Evolutionary conservation across 2,329 filamentous ascomycete genomes (phyloP).

Genomic region (Neofusicoccum ribis): DNA sequence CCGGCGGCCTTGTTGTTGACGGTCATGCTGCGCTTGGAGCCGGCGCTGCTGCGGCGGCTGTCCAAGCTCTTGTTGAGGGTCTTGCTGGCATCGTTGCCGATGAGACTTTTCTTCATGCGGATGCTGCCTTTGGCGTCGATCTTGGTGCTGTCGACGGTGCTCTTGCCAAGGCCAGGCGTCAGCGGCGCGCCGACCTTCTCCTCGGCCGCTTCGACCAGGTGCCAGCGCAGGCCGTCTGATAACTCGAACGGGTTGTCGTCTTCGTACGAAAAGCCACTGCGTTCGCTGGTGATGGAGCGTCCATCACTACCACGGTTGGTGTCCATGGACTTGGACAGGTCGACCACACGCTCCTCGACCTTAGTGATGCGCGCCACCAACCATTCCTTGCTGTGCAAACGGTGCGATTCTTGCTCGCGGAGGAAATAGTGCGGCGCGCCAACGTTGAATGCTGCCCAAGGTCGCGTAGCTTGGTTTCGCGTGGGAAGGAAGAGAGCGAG

Average conservation of each 20-base stretch:
- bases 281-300: conserved; percentile 51
- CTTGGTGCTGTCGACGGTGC: conserved; percentile 82
- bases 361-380: conserved; percentile 91
- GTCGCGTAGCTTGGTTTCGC: conserved; percentile 87
- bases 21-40: conserved; percentile 71
- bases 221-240: conserved; percentile 93
- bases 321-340: conserved; percentile 78
- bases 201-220: conserved; percentile 88
- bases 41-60: conserved; percentile 84
- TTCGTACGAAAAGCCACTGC: conserved; percentile 57
- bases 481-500: conserved; percentile 92
- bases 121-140: conserved; percentile 79
- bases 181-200: conserved; percentile 86
- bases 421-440: conserved; percentile 97
- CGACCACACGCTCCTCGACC: conserved; percentile 89
- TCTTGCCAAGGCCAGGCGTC: conserved; percentile 90
- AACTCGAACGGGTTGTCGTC: conserved; percentile 97
- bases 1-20: conserved; percentile 28
- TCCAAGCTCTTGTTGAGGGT: conserved; percentile 79
- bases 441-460: conserved; percentile 98
- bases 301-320: conserved; percentile 46
- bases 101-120: conserved; percentile 45
- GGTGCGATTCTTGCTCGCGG: conserved; percentile 86
- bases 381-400: conserved; percentile 84
- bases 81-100: conserved; percentile 49